These are phyloP conservation scores for Magnusiomyces ingens DNA, from an alignment of 1,139 yeast genomes.

Conservation along the genomic window DNA sequence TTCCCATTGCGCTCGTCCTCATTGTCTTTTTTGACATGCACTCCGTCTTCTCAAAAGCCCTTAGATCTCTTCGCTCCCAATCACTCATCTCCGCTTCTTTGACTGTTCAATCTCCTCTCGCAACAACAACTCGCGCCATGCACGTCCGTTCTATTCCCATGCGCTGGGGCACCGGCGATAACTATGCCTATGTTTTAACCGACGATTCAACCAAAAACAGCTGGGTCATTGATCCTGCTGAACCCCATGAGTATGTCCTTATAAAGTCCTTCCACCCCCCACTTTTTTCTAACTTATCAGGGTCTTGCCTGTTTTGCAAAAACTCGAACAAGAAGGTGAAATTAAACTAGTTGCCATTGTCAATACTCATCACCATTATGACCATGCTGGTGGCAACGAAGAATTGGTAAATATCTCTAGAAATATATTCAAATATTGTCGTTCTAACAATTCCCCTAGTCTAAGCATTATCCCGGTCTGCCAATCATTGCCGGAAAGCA, in stretches of 20 bases:
- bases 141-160: slow-evolving; percentile 75
- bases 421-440: neutral
- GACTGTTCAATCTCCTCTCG: neutral
- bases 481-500: slow-evolving; percentile 86
- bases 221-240: slow-evolving; percentile 91
- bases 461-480: slow-evolving; percentile 41
- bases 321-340: slow-evolving; percentile 33
- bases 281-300: slow-evolving; percentile 12
- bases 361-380: slow-evolving; percentile 93
- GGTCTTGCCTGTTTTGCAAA: slow-evolving; percentile 37
- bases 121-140: slow-evolving; percentile 51
- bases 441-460: slow-evolving; percentile 11
- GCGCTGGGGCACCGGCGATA: slow-evolving; percentile 95
- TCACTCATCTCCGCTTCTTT: neutral
- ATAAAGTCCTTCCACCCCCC: slow-evolving; percentile 12
- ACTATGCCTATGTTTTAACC: slow-evolving; percentile 73
- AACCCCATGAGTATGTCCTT: slow-evolving; percentile 48
- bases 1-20: no score
- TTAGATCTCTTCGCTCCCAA: neutral
- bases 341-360: slow-evolving; percentile 62
- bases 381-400: slow-evolving; percentile 86
- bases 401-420: slow-evolving; percentile 28
- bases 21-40: no score
- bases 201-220: slow-evolving; percentile 63
- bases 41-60: neutral